These are phyloP conservation scores for Paratinospora sagittata DNA, from an alignment of 164 flowering plant genomes.

Conservation along the genomic window DNA sequence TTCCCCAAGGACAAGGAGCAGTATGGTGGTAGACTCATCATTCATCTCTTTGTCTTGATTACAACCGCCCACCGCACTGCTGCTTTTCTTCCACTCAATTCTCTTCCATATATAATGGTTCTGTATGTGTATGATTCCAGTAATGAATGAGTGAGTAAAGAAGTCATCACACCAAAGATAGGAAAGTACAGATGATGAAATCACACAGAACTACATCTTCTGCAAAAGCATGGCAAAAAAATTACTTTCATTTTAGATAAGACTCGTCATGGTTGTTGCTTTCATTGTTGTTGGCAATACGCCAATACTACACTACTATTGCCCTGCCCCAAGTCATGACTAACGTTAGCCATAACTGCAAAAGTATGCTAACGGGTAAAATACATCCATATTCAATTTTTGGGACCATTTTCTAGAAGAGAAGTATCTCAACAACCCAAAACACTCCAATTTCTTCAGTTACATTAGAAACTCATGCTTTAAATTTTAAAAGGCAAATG, in stretches of 20 bases:
- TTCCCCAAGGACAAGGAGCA: neutral
- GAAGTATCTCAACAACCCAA: neutral
- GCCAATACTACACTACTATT: neutral
- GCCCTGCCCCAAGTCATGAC: neutral
- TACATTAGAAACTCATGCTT: too few species aligned
- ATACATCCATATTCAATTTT: neutral
- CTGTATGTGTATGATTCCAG: neutral
- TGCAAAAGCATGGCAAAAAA: neutral
- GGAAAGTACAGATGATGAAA: neutral
- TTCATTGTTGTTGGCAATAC: neutral
- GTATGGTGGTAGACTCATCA: neutral
- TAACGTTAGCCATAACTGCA: neutral
- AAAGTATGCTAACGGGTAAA: neutral
- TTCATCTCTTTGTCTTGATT: neutral
- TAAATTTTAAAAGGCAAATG: too few species aligned
- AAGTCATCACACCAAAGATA: neutral
- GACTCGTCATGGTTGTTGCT: conserved; percentile 1
- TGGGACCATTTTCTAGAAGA: neutral
- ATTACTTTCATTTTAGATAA: neutral
- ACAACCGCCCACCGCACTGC: neutral
- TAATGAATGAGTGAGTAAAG: neutral
- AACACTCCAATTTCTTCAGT: too few species aligned
- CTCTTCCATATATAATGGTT: neutral
- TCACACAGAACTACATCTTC: neutral
- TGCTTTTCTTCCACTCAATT: neutral